These are phyloP conservation scores for Microascus cirrosus DNA, from an alignment of 2,329 filamentous ascomycete genomes.

Conservation along the genomic window DNA sequence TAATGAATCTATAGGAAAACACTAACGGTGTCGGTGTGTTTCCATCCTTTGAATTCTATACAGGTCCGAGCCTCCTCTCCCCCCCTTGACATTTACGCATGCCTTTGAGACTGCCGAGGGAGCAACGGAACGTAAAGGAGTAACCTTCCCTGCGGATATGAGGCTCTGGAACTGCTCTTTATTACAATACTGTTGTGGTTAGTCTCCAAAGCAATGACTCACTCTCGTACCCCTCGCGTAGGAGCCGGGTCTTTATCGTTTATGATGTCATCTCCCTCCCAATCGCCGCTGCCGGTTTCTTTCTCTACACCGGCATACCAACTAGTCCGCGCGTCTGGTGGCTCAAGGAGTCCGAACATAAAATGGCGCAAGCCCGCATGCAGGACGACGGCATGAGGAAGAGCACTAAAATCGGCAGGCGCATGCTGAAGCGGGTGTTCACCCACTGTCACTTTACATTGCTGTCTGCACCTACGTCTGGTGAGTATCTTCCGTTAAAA, in stretches of 20 bases:
- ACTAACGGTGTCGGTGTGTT: too few species aligned
- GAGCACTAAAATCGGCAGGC: constrained; percentile 12
- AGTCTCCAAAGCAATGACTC: too few species aligned
- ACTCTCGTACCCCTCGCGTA: not conserved
- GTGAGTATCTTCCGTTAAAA: not conserved
- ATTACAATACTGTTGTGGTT: too few species aligned
- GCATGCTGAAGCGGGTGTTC: constrained; percentile 15
- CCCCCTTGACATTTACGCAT: too few species aligned
- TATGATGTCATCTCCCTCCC: constrained; percentile 22
- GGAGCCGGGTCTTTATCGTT: constrained; percentile 22
- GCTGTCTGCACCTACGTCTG: constrained; percentile 12
- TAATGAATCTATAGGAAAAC: too few species aligned
- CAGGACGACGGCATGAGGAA: constrained; percentile 11
- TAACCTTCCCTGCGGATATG: too few species aligned
- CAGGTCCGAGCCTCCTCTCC: too few species aligned
- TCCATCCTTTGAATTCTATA: too few species aligned
- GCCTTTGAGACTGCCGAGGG: too few species aligned
- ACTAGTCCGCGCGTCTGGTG: constrained; percentile 16
- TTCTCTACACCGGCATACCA: constrained; percentile 18
- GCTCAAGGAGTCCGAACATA: constrained; percentile 14
- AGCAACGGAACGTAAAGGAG: too few species aligned
- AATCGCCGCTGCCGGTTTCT: constrained; percentile 19
- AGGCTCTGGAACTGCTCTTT: too few species aligned
- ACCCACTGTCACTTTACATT: constrained; percentile 15
- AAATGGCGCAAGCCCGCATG: constrained; percentile 17